phyloP scores from a whole-genome alignment of 108 stramenopile genomes.

The Cyclotella baltica region DNA sequence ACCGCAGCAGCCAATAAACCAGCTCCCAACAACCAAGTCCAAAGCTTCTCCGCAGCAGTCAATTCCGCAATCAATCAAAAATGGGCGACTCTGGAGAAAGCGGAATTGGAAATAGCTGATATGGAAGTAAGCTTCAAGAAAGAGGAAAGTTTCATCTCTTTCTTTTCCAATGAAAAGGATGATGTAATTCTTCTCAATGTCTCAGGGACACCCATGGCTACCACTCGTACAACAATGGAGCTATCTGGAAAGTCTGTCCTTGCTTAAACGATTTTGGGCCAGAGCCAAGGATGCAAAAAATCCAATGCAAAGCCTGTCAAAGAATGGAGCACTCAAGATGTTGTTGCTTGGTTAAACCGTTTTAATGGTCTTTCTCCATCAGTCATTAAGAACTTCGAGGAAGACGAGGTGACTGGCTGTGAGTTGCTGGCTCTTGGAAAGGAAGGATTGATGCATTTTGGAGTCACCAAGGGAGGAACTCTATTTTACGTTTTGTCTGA shows the following conservation, averaged over 20 bases:
- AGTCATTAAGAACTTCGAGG: too few species aligned
- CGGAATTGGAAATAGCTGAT: constrained; percentile 6
- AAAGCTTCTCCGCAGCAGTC: constrained; percentile 12
- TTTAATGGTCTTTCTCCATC: constrained; percentile 13
- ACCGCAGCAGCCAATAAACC: not conserved
- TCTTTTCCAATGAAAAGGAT: constrained; percentile 16
- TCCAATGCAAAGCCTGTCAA: not conserved
- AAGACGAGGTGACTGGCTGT: too few species aligned
- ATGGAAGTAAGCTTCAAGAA: constrained; percentile 33
- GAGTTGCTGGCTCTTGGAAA: constrained; percentile 23
- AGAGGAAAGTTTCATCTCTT: constrained; percentile 21
- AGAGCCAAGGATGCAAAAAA: not conserved
- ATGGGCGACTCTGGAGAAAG: constrained; percentile 11
- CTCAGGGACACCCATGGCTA: constrained; percentile 14
- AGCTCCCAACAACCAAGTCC: too few species aligned
- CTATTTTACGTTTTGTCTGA: constrained; percentile 18
- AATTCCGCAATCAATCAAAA: constrained; percentile 27
- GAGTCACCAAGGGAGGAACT: constrained; percentile 21
- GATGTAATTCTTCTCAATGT: constrained; percentile 28
- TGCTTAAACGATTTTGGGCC: constrained; percentile 6
- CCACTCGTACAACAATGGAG: not conserved
- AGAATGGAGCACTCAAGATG: constrained; percentile 30
- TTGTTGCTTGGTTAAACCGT: constrained; percentile 18
- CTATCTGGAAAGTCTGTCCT: constrained; percentile 15
- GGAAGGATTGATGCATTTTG: constrained; percentile 24